Percentiles rank a stretch among this genome's conserved stretches.
phyloP scores from a whole-genome alignment of 345 rosid genomes.

The Reutealis trisperma region DNA sequence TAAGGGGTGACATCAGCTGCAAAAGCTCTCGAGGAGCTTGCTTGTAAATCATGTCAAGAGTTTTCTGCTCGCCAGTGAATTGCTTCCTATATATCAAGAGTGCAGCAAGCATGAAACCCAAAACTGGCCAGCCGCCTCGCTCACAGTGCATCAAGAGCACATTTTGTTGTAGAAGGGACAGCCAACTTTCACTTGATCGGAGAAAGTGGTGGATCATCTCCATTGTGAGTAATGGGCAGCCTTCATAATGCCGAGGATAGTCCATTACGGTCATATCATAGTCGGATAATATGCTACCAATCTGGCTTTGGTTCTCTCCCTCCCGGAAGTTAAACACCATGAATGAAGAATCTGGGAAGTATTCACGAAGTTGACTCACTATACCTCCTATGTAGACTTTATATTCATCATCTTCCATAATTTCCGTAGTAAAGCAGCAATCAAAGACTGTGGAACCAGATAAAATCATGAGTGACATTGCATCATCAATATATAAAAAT shows the following conservation, averaged over 20 bases:
- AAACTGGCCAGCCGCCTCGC: slow-evolving; percentile 72
- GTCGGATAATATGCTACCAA: slow-evolving; percentile 52
- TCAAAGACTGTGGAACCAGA: slow-evolving; percentile 51
- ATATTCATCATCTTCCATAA: slow-evolving; percentile 53
- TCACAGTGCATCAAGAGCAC: slow-evolving; percentile 70
- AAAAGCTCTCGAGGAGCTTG: slow-evolving; percentile 72
- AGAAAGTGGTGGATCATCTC: slow-evolving; percentile 70
- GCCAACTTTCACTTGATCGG: slow-evolving; percentile 74
- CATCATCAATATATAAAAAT: not conserved
- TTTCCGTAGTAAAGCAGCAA: slow-evolving; percentile 62
- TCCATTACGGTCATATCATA: slow-evolving; percentile 82
- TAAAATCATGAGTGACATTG: not conserved
- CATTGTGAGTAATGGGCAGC: slow-evolving; percentile 73
- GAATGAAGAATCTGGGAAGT: slow-evolving; percentile 61
- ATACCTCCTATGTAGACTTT: slow-evolving; percentile 53
- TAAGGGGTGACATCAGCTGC: slow-evolving; percentile 57
- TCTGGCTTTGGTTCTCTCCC: slow-evolving; percentile 52
- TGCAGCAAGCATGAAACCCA: slow-evolving; percentile 82
- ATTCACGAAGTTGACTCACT: slow-evolving; percentile 53
- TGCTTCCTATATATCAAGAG: slow-evolving; percentile 66
- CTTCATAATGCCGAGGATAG: slow-evolving; percentile 74
- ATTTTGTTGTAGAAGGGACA: slow-evolving; percentile 59
- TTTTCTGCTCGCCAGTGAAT: slow-evolving; percentile 59
- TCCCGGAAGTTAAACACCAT: slow-evolving; percentile 82
- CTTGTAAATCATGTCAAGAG: slow-evolving; percentile 75